Evolutionary conservation across 257 asterid species (phyloP).

Genomic region (Voacanga thouarsii): DNA sequence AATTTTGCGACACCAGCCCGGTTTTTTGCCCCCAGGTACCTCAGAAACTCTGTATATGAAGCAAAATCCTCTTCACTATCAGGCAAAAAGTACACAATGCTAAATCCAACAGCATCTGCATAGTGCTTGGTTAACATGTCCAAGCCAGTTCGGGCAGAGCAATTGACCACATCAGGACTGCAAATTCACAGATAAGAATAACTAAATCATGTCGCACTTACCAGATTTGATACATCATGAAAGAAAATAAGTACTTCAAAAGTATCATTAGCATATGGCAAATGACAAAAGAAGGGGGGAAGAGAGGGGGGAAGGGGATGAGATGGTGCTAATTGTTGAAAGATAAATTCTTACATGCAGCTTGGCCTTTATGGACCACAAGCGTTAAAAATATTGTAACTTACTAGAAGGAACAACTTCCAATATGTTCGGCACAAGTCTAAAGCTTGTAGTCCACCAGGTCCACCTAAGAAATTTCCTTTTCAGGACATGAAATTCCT

Average conservation of each 20-base stretch:
- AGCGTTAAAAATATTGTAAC: no score
- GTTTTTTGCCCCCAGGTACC: conserved; percentile 74
- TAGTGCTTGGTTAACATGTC: conserved; percentile 80
- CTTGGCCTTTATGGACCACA: no score
- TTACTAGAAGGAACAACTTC: no score
- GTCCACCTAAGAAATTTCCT: no score
- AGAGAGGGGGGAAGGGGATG: no score
- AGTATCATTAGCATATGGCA: neutral
- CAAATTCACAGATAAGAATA: conserved; percentile 17
- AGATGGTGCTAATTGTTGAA: no score
- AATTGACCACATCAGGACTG: conserved; percentile 86
- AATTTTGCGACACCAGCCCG: conserved; percentile 99
- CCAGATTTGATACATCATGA: neutral
- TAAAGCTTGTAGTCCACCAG: no score
- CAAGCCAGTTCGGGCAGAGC: conserved; percentile 92
- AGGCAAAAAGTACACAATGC: conserved; percentile 77
- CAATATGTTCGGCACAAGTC: no score
- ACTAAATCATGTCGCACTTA: neutral
- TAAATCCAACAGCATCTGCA: conserved; percentile 82
- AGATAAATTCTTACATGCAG: no score
- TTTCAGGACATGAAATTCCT: neutral
- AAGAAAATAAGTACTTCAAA: neutral
- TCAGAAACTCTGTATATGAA: conserved; percentile 84
- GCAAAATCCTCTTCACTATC: conserved; percentile 92
- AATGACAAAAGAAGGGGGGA: neutral